These are phyloP conservation scores for Penicillium sp. DNA, from an alignment of 2,329 filamentous ascomycete genomes.

Conservation along the genomic window DNA sequence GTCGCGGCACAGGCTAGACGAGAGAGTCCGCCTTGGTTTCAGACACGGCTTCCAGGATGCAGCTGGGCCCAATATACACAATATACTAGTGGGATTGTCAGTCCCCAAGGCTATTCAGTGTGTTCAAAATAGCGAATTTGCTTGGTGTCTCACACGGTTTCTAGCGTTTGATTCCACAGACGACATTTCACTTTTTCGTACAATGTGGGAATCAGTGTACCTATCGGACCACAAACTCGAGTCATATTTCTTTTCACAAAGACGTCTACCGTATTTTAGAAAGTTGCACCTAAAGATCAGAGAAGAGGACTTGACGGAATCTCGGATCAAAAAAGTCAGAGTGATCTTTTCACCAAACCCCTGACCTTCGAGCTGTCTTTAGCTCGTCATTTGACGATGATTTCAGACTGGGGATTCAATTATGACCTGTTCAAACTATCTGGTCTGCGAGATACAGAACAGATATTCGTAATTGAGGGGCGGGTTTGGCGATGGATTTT, in stretches of 20 bases:
- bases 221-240: neutral
- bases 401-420: neutral
- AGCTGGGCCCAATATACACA: neutral
- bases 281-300: neutral
- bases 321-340: neutral
- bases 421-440: neutral
- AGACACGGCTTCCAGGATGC: neutral
- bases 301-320: neutral
- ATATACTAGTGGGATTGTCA: neutral
- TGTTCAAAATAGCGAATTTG: neutral
- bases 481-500: constrained; percentile 1
- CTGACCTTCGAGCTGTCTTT: neutral
- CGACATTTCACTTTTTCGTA: constrained; percentile 1
- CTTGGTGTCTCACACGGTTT: neutral
- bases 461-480: neutral
- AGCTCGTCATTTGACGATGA: neutral
- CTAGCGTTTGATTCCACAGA: neutral
- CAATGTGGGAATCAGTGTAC: neutral
- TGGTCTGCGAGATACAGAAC: neutral
- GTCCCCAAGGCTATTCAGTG: neutral
- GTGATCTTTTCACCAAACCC: neutral
- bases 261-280: neutral
- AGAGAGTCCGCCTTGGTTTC: neutral
- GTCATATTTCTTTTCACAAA: neutral
- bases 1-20: neutral